Evolutionary conservation across 2,329 filamentous ascomycete species (phyloP).

Genomic region (Exophiala aquamarina): DNA sequence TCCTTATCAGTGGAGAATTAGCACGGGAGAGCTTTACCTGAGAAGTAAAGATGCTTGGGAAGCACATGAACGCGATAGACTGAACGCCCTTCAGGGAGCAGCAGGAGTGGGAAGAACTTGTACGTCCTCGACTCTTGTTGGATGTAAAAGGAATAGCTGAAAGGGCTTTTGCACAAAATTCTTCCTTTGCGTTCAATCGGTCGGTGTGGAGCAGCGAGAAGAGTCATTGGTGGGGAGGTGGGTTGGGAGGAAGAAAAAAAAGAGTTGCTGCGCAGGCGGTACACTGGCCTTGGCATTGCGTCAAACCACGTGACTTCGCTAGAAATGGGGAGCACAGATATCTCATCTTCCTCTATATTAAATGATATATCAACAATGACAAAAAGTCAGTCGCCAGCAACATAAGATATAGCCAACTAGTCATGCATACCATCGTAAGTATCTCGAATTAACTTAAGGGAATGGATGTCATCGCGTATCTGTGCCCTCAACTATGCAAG

Average conservation of each 20-base stretch:
- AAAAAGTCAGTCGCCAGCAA: no score
- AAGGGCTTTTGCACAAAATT: background rate
- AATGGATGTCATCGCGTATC: no score
- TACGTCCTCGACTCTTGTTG: no score
- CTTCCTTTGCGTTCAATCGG: conserved; percentile 1
- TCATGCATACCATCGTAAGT: no score
- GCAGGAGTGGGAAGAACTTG: background rate
- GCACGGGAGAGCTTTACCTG: conserved; percentile 60
- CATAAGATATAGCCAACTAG: no score
- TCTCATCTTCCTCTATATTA: no score
- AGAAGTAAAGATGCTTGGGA: conserved; percentile 79
- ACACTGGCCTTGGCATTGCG: background rate
- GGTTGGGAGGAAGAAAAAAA: conserved; percentile 1
- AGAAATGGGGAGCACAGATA: no score
- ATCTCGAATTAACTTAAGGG: no score
- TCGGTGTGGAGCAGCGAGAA: background rate
- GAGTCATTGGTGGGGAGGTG: background rate
- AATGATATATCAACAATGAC: no score
- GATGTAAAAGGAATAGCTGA: no score
- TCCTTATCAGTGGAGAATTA: conserved; percentile 21
- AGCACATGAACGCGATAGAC: conserved; percentile 60
- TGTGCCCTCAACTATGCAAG: no score
- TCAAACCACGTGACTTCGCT: no score
- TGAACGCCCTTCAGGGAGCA: conserved; percentile 8
- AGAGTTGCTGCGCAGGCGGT: background rate